phyloP scores from a whole-genome alignment of 805 yeast genomes.

The Lipomyces oligophaga region DNA sequence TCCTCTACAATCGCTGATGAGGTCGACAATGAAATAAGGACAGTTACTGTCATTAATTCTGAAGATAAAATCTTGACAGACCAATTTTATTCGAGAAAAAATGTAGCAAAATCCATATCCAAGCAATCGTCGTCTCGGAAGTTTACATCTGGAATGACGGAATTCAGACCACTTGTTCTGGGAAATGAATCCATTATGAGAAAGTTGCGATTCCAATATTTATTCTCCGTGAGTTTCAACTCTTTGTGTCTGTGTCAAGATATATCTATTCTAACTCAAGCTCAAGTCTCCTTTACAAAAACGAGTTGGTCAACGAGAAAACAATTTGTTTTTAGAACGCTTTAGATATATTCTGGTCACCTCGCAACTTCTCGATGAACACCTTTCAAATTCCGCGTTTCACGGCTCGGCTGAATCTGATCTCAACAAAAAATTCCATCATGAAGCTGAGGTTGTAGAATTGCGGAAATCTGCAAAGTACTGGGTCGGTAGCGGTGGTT shows the following conservation, averaged over 20 bases:
- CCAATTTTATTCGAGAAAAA: too few species aligned
- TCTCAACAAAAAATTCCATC: not conserved
- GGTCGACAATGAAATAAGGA: too few species aligned
- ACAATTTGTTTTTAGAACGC: conserved; percentile 45
- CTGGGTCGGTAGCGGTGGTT: conserved; percentile 40
- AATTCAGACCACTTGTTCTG: conserved; percentile 10
- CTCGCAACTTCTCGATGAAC: conserved; percentile 47
- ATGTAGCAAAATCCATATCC: too few species aligned
- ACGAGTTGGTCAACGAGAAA: conserved; percentile 31
- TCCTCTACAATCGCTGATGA: too few species aligned
- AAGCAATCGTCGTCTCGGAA: too few species aligned
- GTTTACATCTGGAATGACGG: too few species aligned
- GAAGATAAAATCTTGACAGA: too few species aligned
- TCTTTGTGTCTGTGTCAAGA: not conserved
- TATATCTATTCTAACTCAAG: too few species aligned
- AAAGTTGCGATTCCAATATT: conserved; percentile 16
- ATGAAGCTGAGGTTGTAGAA: too few species aligned
- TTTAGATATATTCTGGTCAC: conserved; percentile 50
- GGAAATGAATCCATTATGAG: conserved; percentile 15
- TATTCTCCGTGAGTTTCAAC: conserved; percentile 20
- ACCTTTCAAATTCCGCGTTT: conserved; percentile 11
- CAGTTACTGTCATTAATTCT: too few species aligned
- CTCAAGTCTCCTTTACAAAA: conserved; percentile 18
- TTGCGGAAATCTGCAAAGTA: conserved; percentile 6
- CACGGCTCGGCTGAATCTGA: not conserved